phyloP scores from a whole-genome alignment of 1,284 basidiomycete species.

The Leccinum fallax region DNA sequence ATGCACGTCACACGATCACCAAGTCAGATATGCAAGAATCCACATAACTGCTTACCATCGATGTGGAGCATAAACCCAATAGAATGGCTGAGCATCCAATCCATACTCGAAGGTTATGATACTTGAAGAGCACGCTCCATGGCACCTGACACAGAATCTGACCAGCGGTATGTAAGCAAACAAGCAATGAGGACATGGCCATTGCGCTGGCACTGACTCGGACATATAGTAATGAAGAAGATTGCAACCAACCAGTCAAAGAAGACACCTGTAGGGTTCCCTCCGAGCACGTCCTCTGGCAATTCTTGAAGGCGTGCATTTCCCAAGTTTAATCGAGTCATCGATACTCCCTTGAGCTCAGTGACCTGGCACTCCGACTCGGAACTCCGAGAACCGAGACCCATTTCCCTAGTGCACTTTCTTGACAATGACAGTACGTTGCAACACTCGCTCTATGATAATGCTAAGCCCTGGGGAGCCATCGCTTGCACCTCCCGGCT shows the following conservation, averaged over 20 bases:
- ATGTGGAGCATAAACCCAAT: constrained; percentile 70
- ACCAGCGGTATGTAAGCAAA: not conserved
- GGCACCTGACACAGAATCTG: constrained; percentile 74
- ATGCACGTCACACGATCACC: not conserved
- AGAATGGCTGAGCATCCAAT: constrained; percentile 65
- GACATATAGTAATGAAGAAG: constrained; percentile 76
- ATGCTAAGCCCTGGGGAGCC: too few relatives aligned
- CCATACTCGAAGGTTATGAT: constrained; percentile 66
- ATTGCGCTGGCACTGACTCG: constrained; percentile 23
- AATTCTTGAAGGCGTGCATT: constrained; percentile 76
- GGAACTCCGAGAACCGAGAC: too few relatives aligned
- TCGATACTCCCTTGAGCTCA: too few relatives aligned
- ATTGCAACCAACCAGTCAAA: constrained; percentile 77
- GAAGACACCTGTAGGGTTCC: constrained; percentile 63
- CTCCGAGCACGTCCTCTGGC: constrained; percentile 60
- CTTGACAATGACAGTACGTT: too few relatives aligned
- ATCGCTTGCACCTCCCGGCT: too few relatives aligned
- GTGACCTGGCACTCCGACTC: too few relatives aligned
- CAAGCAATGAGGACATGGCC: not conserved
- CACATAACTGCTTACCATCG: constrained; percentile 52
- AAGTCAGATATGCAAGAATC: not conserved
- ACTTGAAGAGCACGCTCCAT: constrained; percentile 64
- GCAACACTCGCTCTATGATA: too few relatives aligned
- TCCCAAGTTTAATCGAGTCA: constrained; percentile 65
- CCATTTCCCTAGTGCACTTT: too few relatives aligned